A percentile compares a stretch with the other conserved stretches of the same genome.
Evolutionary conservation across 129 eudicot genomes (phyloP).

Genomic region (Erigeron canadensis): DNA sequence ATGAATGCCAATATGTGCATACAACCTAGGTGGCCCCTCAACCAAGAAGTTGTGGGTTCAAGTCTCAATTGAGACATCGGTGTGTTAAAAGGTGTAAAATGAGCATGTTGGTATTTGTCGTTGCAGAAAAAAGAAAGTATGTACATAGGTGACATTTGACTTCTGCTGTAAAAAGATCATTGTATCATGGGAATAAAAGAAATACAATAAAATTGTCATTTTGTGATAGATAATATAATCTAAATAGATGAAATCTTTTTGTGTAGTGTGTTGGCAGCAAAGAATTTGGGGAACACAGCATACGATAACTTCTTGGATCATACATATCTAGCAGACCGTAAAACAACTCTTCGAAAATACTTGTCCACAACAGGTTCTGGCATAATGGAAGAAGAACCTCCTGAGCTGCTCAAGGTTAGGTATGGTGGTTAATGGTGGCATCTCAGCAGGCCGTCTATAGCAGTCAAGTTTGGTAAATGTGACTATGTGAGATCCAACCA

Average conservation of each 20-base stretch:
- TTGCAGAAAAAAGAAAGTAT: too few relatives aligned
- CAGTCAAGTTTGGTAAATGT: background rate
- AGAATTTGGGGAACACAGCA: slow-evolving; percentile 63
- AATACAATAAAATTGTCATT: too few relatives aligned
- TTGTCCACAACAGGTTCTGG: slow-evolving; percentile 71
- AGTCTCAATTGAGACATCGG: too few relatives aligned
- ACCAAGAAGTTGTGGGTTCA: too few relatives aligned
- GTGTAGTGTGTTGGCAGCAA: slow-evolving; percentile 90
- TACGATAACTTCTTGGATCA: slow-evolving; percentile 80
- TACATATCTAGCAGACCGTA: slow-evolving; percentile 89
- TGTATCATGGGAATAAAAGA: too few relatives aligned
- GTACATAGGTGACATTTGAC: too few relatives aligned
- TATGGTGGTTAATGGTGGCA: slow-evolving; percentile 68
- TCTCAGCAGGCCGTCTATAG: background rate
- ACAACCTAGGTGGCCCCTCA: too few relatives aligned
- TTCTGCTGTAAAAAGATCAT: too few relatives aligned
- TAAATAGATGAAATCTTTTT: background rate
- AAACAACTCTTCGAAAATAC: slow-evolving; percentile 72
- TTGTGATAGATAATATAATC: background rate
- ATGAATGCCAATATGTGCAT: too few relatives aligned
- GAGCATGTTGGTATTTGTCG: too few relatives aligned
- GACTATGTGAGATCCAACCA: too few relatives aligned
- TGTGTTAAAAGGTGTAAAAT: too few relatives aligned
- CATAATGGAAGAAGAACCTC: slow-evolving; percentile 99
- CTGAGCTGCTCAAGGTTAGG: slow-evolving; percentile 62